Evolutionary conservation across 345 rosid genomes (phyloP), one percentile per base, ranked within the genome.

Genomic region (Hibiscus syriacus): DNA sequence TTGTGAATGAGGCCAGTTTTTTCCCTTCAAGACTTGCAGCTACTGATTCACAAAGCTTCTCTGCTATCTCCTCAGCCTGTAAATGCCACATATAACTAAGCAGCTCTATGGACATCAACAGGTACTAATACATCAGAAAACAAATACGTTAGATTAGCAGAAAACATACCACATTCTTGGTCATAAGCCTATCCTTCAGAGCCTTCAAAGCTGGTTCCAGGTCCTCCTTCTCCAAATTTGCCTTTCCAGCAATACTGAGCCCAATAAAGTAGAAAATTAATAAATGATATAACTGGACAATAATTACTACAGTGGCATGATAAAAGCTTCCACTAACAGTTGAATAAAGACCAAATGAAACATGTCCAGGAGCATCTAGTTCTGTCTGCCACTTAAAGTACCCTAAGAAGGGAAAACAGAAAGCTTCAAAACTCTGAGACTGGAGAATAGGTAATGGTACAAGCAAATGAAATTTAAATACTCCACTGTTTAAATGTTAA

Each of bases 51-150:
- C 97, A 95, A 45, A 95, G 98, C 83, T 92, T 95, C 81, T 82
- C 99, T 20, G 98, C 98, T 68, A 94, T 95, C 89, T 88, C 97
- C 83, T 88, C 99, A 29, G 99, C 99, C 99, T 94, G 75, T 55
- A 17, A 80, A 73, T 55, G 49, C 1, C 77, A 45, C 48, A 59
- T 6, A 26, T n/a, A 52, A 56, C 25, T 59, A 65, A 66, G 54
- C 55, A 64, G 20, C 17, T 54, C 16, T 5, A 53, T 1, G 17
- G 48, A 43, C 36, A 59, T 4, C 43, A 20, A 53, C n/a, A 62
- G 55, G 58, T 25, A 60, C 0, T 16, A 6, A 58, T 50, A 12
- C 59, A 67, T 55, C 12, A 17, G 55, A 65, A 61, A 64, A 5
- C 11, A 61, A 62, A 17, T 29, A 41, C 30, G 30, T 5, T 43